Conservation (phyloP, 495 filamentous ascomycete species). For the Letharia columbiana region DNA sequence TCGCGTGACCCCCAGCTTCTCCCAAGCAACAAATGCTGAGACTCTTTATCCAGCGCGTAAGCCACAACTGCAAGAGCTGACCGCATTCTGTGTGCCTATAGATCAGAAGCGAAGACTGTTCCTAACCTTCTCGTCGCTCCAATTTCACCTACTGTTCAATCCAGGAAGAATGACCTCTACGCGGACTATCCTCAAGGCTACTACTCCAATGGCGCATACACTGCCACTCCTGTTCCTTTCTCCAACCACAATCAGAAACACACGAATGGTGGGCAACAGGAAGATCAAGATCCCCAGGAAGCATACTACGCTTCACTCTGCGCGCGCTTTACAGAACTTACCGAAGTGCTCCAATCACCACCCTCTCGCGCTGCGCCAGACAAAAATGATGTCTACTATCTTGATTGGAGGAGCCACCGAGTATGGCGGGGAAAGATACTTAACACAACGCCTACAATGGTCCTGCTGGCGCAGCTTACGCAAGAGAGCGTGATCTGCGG, state of each 20-base stretch:
- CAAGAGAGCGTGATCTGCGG: constrained; percentile 36
- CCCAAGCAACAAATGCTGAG: constrained; percentile 11
- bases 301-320: constrained; percentile 57
- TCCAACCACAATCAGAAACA: constrained; percentile 8
- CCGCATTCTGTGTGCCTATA: constrained; percentile 38
- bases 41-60: constrained; percentile 7
- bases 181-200: constrained; percentile 37
- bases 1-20: background rate
- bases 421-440: constrained; percentile 17
- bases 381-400: background rate
- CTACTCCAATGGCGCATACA: constrained; percentile 66
- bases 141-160: constrained; percentile 38
- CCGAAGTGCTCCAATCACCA: constrained; percentile 44
- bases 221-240: constrained; percentile 32
- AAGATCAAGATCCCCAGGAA: constrained; percentile 43
- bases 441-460: constrained; percentile 22
- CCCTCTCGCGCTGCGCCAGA: constrained; percentile 35
- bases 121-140: constrained; percentile 56
- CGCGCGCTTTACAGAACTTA: constrained; percentile 50
- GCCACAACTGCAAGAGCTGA: constrained; percentile 23
- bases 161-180: constrained; percentile 33
- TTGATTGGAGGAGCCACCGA: background rate
- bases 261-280: constrained; percentile 23
- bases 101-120: constrained; percentile 63
- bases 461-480: constrained; percentile 34